Evolutionary conservation across 1,139 yeast species (phyloP).

Genomic region (Waltiozyma sp.): DNA sequence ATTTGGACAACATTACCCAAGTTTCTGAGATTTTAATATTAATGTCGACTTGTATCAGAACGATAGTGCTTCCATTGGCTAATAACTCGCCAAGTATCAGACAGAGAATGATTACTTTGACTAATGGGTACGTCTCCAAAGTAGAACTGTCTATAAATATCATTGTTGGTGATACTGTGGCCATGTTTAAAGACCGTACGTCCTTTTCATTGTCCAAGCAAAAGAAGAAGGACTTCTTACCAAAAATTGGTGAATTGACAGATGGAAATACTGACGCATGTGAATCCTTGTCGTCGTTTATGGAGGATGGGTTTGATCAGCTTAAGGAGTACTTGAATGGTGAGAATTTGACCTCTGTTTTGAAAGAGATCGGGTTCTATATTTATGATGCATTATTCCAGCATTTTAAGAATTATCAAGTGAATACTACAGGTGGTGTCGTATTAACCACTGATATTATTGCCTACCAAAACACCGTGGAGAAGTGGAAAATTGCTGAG

Average conservation of each 20-base stretch:
- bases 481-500: conserved; percentile 55
- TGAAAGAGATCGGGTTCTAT: conserved; percentile 49
- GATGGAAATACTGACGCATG: conserved; percentile 67
- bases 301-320: conserved; percentile 33
- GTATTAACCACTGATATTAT: conserved; percentile 79
- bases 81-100: conserved; percentile 52
- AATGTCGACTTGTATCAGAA: conserved; percentile 60
- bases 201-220: conserved; percentile 44
- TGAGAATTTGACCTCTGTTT: conserved; percentile 40
- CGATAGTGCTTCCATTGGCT: conserved; percentile 64
- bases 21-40: conserved; percentile 56
- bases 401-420: conserved; percentile 68
- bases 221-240: conserved; percentile 48
- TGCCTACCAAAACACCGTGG: conserved; percentile 64
- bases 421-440: conserved; percentile 75
- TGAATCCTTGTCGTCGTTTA: conserved; percentile 45
- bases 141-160: conserved; percentile 63
- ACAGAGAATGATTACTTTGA: conserved; percentile 48
- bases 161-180: conserved; percentile 50
- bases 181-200: conserved; percentile 37
- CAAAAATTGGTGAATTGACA: conserved; percentile 29
- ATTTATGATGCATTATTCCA: conserved; percentile 51
- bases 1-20: conserved; percentile 40
- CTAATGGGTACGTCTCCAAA: conserved; percentile 56
- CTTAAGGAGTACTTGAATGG: conserved; percentile 33